These are phyloP conservation scores for Lodderomyces parapsilosis DNA, from an alignment of 1,139 yeast species.

Conservation along the genomic window DNA sequence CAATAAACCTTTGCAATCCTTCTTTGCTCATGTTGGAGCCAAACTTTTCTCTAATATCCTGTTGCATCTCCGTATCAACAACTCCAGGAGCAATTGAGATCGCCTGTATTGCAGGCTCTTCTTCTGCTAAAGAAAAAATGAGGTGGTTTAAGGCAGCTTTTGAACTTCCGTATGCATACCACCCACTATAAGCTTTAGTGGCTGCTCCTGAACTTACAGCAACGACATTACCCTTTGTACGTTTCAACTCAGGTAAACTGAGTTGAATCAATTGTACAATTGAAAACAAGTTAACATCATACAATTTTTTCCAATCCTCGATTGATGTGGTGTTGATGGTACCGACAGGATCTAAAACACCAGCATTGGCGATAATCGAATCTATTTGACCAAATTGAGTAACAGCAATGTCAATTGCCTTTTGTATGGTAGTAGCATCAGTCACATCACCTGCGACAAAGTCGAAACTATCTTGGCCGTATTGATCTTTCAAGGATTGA, in stretches of 20 bases:
- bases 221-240: conserved; percentile 59
- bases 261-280: conserved; percentile 60
- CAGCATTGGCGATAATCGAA: conserved; percentile 83
- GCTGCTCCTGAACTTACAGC: conserved; percentile 90
- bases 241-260: conserved; percentile 59
- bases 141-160: conserved; percentile 88
- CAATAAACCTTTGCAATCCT: conserved; percentile 56
- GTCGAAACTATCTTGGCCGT: conserved; percentile 50
- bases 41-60: conserved; percentile 61
- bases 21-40: conserved; percentile 57
- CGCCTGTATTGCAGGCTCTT: conserved; percentile 58
- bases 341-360: conserved; percentile 78
- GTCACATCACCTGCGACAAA: conserved; percentile 70
- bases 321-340: conserved; percentile 50
- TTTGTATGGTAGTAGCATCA: conserved; percentile 30
- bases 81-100: conserved; percentile 90
- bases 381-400: conserved; percentile 59
- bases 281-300: conserved; percentile 78
- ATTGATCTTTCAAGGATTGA: conserved; percentile 38
- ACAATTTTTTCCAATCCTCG: conserved; percentile 60
- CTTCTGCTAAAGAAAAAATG: conserved; percentile 62
- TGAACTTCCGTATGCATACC: conserved; percentile 90
- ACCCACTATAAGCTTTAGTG: conserved; percentile 56
- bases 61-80: conserved; percentile 87
- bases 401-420: conserved; percentile 50